Evolutionary conservation across 1,284 basidiomycete species (phyloP).

Genomic region (Vanrija pseudolonga): DNA sequence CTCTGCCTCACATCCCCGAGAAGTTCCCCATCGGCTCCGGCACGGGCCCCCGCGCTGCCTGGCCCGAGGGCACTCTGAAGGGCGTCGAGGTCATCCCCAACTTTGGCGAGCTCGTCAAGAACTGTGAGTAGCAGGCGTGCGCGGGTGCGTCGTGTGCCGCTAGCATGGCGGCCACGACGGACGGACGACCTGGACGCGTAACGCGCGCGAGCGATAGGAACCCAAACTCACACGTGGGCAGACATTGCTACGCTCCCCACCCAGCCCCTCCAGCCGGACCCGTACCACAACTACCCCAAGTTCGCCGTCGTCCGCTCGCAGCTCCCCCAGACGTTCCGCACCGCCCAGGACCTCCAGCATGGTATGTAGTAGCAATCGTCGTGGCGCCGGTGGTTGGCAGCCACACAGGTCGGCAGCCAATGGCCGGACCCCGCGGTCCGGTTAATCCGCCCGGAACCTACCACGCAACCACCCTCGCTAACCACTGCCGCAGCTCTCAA

Average conservation of each 20-base stretch:
- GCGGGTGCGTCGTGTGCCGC: too few species aligned
- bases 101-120: slow-evolving; percentile 34
- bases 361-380: slow-evolving; percentile 29
- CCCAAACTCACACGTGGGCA: slow-evolving; percentile 6
- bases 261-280: slow-evolving; percentile 41
- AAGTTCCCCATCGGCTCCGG: slow-evolving; percentile 48
- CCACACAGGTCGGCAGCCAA: too few species aligned
- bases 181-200: too few species aligned
- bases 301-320: slow-evolving; percentile 37
- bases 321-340: slow-evolving; percentile 42
- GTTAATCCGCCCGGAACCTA: too few species aligned
- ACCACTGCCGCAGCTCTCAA: slow-evolving; percentile 29
- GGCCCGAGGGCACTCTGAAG: slow-evolving; percentile 39
- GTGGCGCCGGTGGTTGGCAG: background rate
- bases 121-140: slow-evolving; percentile 48
- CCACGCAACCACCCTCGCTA: background rate
- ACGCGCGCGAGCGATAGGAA: slow-evolving; percentile 3
- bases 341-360: slow-evolving; percentile 44
- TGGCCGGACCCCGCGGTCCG: too few species aligned
- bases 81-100: slow-evolving; percentile 43
- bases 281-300: slow-evolving; percentile 47
- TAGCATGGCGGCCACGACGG: background rate
- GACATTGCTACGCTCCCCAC: slow-evolving; percentile 26
- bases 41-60: slow-evolving; percentile 42
- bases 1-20: slow-evolving; percentile 38